phyloP scores from a whole-genome alignment of 2,329 filamentous ascomycete genomes.

The Ascochyta koolunga region DNA sequence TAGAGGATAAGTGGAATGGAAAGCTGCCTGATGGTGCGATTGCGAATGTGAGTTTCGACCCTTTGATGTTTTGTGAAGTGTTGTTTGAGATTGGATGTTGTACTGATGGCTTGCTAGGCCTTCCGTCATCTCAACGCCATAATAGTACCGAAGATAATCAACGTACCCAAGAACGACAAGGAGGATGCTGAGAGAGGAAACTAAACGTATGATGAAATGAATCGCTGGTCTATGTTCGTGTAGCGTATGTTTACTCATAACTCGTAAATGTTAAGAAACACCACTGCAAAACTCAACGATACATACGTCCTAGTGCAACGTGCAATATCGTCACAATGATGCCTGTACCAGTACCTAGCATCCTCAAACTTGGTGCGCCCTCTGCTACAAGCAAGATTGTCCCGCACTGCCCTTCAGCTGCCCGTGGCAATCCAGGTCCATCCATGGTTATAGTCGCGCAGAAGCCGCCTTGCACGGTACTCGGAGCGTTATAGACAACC shows the following conservation, averaged over 20 bases:
- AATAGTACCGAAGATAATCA: slow-evolving; percentile 58
- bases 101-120: slow-evolving; percentile 51
- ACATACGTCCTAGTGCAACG: slow-evolving; percentile 37
- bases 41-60: slow-evolving; percentile 55
- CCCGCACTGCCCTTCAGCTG: slow-evolving; percentile 43
- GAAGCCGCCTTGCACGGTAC: slow-evolving; percentile 37
- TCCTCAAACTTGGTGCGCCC: slow-evolving; percentile 24
- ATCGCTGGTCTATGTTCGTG: slow-evolving; percentile 13
- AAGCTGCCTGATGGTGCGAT: slow-evolving; percentile 58
- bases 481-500: slow-evolving; percentile 29
- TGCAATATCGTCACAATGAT: slow-evolving; percentile 29
- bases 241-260: slow-evolving; percentile 27
- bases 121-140: slow-evolving; percentile 60
- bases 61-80: slow-evolving; percentile 28
- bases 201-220: slow-evolving; percentile 20
- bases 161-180: slow-evolving; percentile 60
- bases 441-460: slow-evolving; percentile 47
- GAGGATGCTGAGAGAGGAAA: slow-evolving; percentile 59
- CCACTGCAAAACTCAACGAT: slow-evolving; percentile 7
- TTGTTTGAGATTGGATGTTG: neutral
- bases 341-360: slow-evolving; percentile 25
- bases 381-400: slow-evolving; percentile 46
- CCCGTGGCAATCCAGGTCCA: slow-evolving; percentile 43
- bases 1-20: slow-evolving; percentile 63
- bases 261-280: slow-evolving; percentile 24